Conservation (phyloP, 768 basidiomycete genomes). For the Hypholoma fasciculare region DNA sequence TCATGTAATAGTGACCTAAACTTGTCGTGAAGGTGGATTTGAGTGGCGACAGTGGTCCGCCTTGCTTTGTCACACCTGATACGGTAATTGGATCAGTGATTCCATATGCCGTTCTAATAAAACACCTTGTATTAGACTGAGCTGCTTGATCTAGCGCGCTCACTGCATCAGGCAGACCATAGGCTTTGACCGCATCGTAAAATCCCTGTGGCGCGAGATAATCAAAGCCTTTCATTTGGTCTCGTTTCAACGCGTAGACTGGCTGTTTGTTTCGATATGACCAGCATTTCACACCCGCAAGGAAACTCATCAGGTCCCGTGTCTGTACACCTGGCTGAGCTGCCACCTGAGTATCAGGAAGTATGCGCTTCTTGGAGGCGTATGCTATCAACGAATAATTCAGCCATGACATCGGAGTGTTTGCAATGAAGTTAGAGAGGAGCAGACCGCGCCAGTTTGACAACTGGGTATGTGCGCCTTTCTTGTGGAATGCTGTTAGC, state of each 20-base stretch:
- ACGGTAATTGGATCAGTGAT: slow-evolving; percentile 19
- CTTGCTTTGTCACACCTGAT: slow-evolving; percentile 27
- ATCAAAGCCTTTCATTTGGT: slow-evolving; percentile 35
- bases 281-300: slow-evolving; percentile 20
- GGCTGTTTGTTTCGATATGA: slow-evolving; percentile 11
- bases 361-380: slow-evolving; percentile 11
- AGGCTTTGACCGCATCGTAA: slow-evolving; percentile 29
- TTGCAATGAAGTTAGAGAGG: slow-evolving; percentile 22
- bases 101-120: slow-evolving; percentile 26
- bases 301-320: slow-evolving; percentile 22
- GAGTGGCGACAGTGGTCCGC: slow-evolving; percentile 14
- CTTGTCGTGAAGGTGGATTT: slow-evolving; percentile 15
- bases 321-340: slow-evolving; percentile 27
- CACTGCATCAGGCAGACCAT: slow-evolving; percentile 24
- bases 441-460: slow-evolving; percentile 28
- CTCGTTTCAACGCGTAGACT: slow-evolving; percentile 21
- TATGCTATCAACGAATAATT: slow-evolving; percentile 23
- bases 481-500: slow-evolving; percentile 28
- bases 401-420: slow-evolving; percentile 29
- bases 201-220: slow-evolving; percentile 26
- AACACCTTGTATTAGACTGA: slow-evolving; percentile 17
- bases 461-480: slow-evolving; percentile 19
- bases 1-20: slow-evolving; percentile 3
- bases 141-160: slow-evolving; percentile 23
- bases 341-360: slow-evolving; percentile 26